Base-by-base conservation (phyloP, 2,329 filamentous ascomycete genomes). In the Golovinomyces cichoracearum region DNA sequence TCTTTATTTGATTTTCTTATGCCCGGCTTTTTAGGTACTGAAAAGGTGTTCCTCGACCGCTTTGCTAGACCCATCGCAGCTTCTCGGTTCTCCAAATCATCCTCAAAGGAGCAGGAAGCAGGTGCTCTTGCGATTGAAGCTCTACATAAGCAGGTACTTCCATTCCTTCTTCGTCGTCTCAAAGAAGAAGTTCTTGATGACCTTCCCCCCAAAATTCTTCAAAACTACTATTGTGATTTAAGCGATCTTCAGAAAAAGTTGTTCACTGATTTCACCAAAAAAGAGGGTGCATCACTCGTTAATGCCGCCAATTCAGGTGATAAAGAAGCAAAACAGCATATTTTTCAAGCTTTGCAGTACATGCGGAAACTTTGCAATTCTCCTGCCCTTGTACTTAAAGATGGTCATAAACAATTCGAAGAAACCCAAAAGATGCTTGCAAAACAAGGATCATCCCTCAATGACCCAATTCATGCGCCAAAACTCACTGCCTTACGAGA, bases 311-410 rank as follows among this genome's bases (percentile, higher is more conserved):
- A 80, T 13, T 78, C 77, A 25, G 78, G 81, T 25, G 88, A 94
- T 60, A 93, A 92, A 61, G 83, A 93, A 53, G 79, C 85, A 55
- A 98, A 98, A 63, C 83, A 93, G 62, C 90, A 98, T 63, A 98
- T 98, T 56, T 98, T 98, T 80, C 88, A 95, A 63, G 90, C 92
- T 3, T 66, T 98, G 41, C 92, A 98, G 62, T 98, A 98, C 65
- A 98, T 98, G 92, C 84, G 92, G 52, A 95, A 95, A 66, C 74
- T 98, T 5, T 98, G 90, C 72, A 98, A 98, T 62, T 94, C 90
- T 2, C 90, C 90, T 0, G 85, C 90, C 0, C 71, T 98, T 54
- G 90, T 98, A 9, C 83, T 98, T 71, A 95, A 94, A 60, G 85
- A 90, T 48, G 83, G 78, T 17, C 88, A 93, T 64, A 83, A 80